Percentiles rank a stretch among this genome's conserved stretches.
Conservation (phyloP, 345 rosid genomes). For the Moricandia moricandioides region DNA sequence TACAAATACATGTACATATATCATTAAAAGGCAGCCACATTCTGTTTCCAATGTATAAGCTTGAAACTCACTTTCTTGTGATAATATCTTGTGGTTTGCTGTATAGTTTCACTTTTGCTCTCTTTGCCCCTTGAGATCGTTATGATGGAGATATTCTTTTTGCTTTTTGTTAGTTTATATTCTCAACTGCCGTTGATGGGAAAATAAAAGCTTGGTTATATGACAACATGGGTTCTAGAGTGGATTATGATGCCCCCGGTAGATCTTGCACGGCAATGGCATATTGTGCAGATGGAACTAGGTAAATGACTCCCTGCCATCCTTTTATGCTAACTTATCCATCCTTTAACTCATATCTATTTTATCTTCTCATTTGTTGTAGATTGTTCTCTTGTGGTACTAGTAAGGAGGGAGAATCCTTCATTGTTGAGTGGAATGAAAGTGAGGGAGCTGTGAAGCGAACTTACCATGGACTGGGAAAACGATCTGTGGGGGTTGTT, state of each 20-base stretch:
- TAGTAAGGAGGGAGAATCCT: conserved; percentile 62
- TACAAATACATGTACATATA: not conserved
- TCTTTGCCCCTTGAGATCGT: conserved; percentile 14
- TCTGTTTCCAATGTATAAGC: conserved; percentile 5
- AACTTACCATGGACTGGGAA: conserved; percentile 58
- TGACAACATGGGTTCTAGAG: conserved; percentile 72
- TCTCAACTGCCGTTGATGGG: conserved; percentile 58
- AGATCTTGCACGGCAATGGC: conserved; percentile 74
- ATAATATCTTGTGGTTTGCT: not conserved
- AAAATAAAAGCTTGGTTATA: conserved; percentile 85
- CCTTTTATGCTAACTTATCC: not conserved
- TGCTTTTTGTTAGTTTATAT: conserved; percentile 45
- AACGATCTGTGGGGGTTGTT: conserved; percentile 63
- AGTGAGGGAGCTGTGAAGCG: conserved; percentile 71
- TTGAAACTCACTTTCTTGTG: conserved; percentile 11
- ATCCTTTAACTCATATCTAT: conserved; percentile 19
- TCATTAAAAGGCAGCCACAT: conserved; percentile 6
- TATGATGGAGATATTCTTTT: conserved; percentile 5
- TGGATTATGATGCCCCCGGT: conserved; percentile 84
- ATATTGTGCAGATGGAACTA: conserved; percentile 75
- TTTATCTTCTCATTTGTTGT: not conserved
- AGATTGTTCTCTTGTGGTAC: conserved; percentile 78
- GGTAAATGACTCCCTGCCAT: conserved; percentile 27
- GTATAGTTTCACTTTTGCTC: not conserved
- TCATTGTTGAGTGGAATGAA: conserved; percentile 73